Evolutionary conservation across 1,139 yeast species (phyloP).

Genomic region (Candida tropicalis): DNA sequence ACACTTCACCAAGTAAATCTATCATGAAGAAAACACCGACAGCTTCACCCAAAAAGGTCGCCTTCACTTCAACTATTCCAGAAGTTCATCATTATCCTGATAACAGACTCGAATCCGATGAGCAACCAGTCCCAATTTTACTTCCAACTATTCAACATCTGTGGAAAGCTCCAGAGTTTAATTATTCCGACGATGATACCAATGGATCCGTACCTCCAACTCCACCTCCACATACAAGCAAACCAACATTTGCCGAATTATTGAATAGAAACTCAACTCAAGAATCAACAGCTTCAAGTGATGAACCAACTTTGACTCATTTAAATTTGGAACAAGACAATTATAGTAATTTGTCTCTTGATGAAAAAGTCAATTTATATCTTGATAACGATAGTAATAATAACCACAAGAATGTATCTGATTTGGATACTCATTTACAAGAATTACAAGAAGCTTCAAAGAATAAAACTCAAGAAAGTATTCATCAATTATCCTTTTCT

Average conservation of each 20-base stretch:
- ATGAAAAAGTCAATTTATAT: constrained; percentile 42
- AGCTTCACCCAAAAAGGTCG: constrained; percentile 45
- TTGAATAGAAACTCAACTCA: constrained; percentile 19
- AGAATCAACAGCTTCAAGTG: constrained; percentile 18
- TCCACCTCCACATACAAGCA: constrained; percentile 23
- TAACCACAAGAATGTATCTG: constrained; percentile 19
- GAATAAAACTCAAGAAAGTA: constrained; percentile 34
- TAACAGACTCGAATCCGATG: constrained; percentile 12
- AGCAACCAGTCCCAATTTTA: not conserved
- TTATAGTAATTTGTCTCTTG: constrained; percentile 35
- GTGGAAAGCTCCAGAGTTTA: constrained; percentile 27
- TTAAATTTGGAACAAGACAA: constrained; percentile 26
- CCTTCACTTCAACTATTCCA: constrained; percentile 35
- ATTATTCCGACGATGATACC: constrained; percentile 14
- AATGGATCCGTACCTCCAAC: constrained; percentile 18
- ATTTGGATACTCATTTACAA: constrained; percentile 41
- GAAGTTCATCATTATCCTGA: constrained; percentile 39
- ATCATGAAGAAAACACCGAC: constrained; percentile 39
- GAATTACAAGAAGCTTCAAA: constrained; percentile 32
- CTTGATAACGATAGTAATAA: constrained; percentile 18
- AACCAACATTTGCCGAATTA: constrained; percentile 19
- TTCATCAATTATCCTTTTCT: constrained; percentile 38
- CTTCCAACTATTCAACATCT: constrained; percentile 11
- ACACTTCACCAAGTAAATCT: constrained; percentile 41
- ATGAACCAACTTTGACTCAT: constrained; percentile 26